These are phyloP conservation scores for Apiospora koreana DNA, from an alignment of 2,329 filamentous ascomycete species.

Conservation along the genomic window DNA sequence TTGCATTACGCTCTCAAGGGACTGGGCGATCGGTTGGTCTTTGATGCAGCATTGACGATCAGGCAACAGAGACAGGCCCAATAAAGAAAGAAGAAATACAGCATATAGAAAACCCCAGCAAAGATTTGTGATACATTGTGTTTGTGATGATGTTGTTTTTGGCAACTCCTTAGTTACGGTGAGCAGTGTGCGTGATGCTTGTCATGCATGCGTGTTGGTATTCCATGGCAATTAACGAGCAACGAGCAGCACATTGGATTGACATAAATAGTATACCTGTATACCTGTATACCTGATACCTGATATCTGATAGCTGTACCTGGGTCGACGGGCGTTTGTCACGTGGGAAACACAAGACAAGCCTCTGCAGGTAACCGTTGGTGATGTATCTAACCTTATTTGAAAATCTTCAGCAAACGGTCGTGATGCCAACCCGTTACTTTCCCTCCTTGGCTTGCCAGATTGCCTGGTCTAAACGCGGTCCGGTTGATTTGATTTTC, in stretches of 20 bases:
- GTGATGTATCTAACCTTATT: conserved; percentile 38
- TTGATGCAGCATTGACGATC: neutral
- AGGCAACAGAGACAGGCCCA: neutral
- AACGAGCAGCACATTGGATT: neutral
- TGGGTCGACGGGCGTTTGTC: conserved; percentile 30
- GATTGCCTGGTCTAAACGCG: conserved; percentile 4
- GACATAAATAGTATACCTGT: too few species aligned
- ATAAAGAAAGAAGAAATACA: neutral
- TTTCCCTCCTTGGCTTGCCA: neutral
- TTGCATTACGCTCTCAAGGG: neutral
- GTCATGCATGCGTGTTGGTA: neutral
- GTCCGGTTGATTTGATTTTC: neutral
- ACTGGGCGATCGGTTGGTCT: neutral
- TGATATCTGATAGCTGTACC: too few species aligned
- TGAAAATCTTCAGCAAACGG: conserved; percentile 36
- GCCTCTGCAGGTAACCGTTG: conserved; percentile 37
- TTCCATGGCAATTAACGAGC: neutral
- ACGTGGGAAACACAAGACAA: conserved; percentile 40
- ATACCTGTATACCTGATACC: too few species aligned
- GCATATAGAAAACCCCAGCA: conserved; percentile 1
- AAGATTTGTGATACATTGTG: neutral
- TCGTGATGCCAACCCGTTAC: conserved; percentile 23
- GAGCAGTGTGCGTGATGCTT: neutral
- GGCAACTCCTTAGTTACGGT: neutral
- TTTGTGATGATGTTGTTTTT: neutral